Base-by-base conservation (phyloP, 768 basidiomycete genomes). In the Agrocybe pediades region DNA sequence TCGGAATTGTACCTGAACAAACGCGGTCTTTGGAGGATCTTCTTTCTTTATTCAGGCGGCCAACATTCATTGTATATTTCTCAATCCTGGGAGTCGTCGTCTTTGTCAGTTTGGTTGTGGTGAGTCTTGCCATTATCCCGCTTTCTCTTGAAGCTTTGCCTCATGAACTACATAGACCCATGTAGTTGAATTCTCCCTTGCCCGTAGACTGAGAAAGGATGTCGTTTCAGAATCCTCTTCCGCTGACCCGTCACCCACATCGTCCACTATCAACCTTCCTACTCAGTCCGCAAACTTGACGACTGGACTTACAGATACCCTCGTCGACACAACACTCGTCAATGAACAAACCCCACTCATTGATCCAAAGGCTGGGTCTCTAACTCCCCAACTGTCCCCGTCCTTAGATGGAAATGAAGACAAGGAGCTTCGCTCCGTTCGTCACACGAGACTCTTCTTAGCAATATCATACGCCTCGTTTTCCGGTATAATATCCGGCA, bases 1-100 rank as follows among this genome's bases (percentile, higher is more conserved):
- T 95, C 64, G 95, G 95, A 43, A 92, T 95, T 60, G 92, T 98
- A 0, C 86, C 90, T 17, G 94, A 96, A 70, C 84, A 84, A 11
- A 92, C 90, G 9, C 90, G 90, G 57, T 87, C 89, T 1, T 75
- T 98, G 16, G 90, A 94, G 54, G 92, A 95, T 66, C 80, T 98
- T 21, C 78, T 98, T 21, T 68, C 68, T 21, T 78, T 96, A 8
- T 94, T 95, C 69, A 71, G 77, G 47, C 75, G 95, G 41, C 84
- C 87, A 2, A 71, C 88, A 1, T 98, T 95, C 68, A 71, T 95
- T 30, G 82, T 76, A 3, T 96, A 93, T 75, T 90, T 95, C 69
- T 85, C 87, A 11, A 68, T 90, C 15, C 75, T 95, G 2, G 85
- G 84, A 19, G 72, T 80, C 36, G 67, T 77, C 4, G 80, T 93